A percentile compares a stretch with the other conserved stretches of the same genome.
Evolutionary conservation across 1,284 basidiomycete species (phyloP).

Genomic region (Ceratobasidium sp.): DNA sequence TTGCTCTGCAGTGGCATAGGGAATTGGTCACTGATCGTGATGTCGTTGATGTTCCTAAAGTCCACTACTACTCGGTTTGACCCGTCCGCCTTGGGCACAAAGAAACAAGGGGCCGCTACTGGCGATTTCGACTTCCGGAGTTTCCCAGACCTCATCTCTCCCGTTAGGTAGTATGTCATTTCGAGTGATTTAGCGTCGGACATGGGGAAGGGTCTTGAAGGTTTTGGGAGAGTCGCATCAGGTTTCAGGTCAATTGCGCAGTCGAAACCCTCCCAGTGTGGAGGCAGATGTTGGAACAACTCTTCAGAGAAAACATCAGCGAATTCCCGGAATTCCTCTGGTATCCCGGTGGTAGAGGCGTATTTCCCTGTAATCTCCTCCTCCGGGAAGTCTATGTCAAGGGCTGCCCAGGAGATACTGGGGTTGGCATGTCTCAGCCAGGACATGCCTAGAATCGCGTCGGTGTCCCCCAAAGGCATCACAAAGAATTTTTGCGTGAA

Average conservation of each 20-base stretch:
- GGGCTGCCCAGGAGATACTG: too few species aligned
- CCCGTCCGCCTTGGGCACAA: slow-evolving; percentile 31
- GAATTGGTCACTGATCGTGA: slow-evolving; percentile 28
- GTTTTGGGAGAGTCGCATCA: background rate
- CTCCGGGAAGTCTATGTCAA: too few species aligned
- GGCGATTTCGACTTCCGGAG: background rate
- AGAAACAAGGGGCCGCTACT: slow-evolving; percentile 20
- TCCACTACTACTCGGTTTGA: slow-evolving; percentile 14
- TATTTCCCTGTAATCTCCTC: too few species aligned
- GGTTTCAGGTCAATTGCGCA: background rate
- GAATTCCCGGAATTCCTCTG: too few species aligned
- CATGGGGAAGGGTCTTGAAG: background rate
- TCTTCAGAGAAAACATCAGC: too few species aligned
- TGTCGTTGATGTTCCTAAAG: slow-evolving; percentile 27
- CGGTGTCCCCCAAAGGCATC: too few species aligned
- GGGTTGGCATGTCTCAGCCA: too few species aligned
- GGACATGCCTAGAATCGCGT: too few species aligned
- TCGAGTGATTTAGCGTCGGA: background rate
- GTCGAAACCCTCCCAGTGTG: too few species aligned
- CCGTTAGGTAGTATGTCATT: background rate
- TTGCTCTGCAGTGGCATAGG: slow-evolving; percentile 27
- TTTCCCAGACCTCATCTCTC: background rate
- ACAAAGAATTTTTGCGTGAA: too few species aligned
- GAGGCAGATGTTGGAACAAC: too few species aligned
- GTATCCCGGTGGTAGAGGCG: too few species aligned